These are phyloP conservation scores for Clarkia xantiana DNA, from an alignment of 345 rosid genomes.

Conservation along the genomic window DNA sequence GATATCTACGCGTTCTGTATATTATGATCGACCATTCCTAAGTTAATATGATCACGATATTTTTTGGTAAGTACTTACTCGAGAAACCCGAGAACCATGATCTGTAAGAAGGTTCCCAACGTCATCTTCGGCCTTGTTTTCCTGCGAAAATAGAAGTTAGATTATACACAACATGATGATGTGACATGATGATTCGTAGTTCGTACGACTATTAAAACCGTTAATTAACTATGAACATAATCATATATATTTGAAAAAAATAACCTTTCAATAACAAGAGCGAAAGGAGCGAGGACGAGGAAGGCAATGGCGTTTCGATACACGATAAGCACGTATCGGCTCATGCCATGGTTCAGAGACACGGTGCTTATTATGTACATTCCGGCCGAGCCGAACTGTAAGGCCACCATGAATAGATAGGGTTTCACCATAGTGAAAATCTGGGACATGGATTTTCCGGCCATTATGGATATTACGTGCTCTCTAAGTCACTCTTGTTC, in stretches of 20 bases:
- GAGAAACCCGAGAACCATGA: slow-evolving; percentile 44
- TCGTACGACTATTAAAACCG: no score
- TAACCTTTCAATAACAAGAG: slow-evolving; percentile 59
- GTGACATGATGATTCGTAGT: no score
- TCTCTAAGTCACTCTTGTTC: no score
- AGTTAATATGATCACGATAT: not conserved
- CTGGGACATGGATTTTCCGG: not conserved
- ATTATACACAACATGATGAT: no score
- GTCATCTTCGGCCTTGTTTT: slow-evolving; percentile 75
- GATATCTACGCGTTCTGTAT: not conserved
- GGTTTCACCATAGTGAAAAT: slow-evolving; percentile 27
- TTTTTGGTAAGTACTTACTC: slow-evolving; percentile 26
- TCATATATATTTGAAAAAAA: no score
- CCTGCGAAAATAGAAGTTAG: slow-evolving; percentile 35
- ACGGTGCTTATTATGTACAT: slow-evolving; percentile 41
- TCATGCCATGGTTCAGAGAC: slow-evolving; percentile 63
- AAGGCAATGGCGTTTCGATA: slow-evolving; percentile 65
- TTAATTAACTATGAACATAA: no score
- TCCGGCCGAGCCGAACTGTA: slow-evolving; percentile 66
- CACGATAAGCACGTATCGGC: slow-evolving; percentile 52
- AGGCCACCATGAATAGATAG: slow-evolving; percentile 45
- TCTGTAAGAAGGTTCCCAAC: slow-evolving; percentile 36
- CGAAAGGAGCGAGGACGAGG: slow-evolving; percentile 61
- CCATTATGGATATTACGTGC: no score
- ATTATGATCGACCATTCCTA: no score